Evolutionary conservation across 495 filamentous ascomycete genomes (phyloP).

Genomic region (Schizothecium vesticola): DNA sequence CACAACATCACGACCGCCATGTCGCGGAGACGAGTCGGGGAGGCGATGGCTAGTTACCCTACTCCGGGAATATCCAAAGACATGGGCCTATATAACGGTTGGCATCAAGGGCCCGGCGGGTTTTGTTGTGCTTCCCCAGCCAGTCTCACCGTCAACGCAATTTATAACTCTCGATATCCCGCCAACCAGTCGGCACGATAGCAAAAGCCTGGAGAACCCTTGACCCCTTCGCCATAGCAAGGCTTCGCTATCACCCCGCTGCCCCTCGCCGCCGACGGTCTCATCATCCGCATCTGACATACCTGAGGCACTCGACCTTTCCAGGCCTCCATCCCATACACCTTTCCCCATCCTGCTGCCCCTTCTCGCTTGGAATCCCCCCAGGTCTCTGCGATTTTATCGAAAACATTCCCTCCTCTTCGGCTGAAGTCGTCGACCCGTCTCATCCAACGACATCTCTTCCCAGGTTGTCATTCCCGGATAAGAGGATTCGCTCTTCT

Average conservation of each 20-base stretch:
- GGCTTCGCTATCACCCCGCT: constrained; percentile 25
- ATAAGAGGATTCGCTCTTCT: constrained; percentile 12
- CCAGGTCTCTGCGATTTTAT: constrained; percentile 15
- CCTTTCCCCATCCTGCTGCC: neutral
- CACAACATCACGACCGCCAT: constrained; percentile 10
- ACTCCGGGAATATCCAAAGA: constrained; percentile 17
- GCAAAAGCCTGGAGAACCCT: constrained; percentile 21
- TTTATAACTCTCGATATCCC: constrained; percentile 20
- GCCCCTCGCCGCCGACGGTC: constrained; percentile 13
- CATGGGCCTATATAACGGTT: constrained; percentile 25
- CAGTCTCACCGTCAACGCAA: constrained; percentile 9
- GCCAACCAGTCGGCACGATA: constrained; percentile 23
- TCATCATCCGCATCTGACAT: constrained; percentile 1
- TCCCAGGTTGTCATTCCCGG: constrained; percentile 12
- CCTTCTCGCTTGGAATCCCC: constrained; percentile 22
- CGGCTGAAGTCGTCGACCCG: constrained; percentile 28
- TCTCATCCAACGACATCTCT: constrained; percentile 15
- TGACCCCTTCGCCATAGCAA: constrained; percentile 25
- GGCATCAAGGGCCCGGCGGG: constrained; percentile 14
- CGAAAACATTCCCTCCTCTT: constrained; percentile 14
- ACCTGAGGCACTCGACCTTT: neutral
- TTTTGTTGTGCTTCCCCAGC: constrained; percentile 10
- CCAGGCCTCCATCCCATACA: constrained; percentile 3
- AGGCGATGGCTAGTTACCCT: constrained; percentile 12
- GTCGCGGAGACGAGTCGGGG: constrained; percentile 13